phyloP scores from a whole-genome alignment of 495 filamentous ascomycete genomes.

The Podospora comata region DNA sequence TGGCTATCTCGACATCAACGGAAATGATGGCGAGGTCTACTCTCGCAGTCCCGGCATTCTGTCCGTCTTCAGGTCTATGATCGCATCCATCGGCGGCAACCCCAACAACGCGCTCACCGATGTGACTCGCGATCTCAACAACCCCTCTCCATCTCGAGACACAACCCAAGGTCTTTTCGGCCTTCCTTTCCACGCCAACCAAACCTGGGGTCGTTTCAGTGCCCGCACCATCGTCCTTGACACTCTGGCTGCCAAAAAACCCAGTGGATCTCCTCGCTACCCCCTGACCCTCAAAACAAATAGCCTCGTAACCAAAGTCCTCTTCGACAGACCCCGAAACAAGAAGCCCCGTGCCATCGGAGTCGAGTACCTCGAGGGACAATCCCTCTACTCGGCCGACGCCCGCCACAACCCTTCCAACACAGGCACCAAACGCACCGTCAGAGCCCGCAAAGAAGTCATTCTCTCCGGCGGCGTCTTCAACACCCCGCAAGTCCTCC shows the following conservation, averaged over 20 bases:
- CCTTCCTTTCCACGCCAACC: constrained; percentile 36
- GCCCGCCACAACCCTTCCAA: constrained; percentile 33
- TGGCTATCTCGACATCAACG: constrained; percentile 50
- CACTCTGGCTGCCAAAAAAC: constrained; percentile 46
- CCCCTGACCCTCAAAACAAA: constrained; percentile 54
- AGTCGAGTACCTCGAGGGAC: constrained; percentile 59
- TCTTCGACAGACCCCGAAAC: constrained; percentile 41
- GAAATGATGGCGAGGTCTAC: constrained; percentile 39
- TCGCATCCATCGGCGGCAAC: constrained; percentile 22
- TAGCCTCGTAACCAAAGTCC: constrained; percentile 55
- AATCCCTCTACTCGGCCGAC: constrained; percentile 56
- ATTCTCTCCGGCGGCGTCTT: constrained; percentile 42
- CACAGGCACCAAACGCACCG: constrained; percentile 6
- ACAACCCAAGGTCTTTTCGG: constrained; percentile 35
- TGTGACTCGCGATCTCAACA: constrained; percentile 49
- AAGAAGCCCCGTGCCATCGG: constrained; percentile 53
- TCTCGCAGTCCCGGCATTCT: constrained; percentile 34
- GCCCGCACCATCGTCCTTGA: constrained; percentile 44
- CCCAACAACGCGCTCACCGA: constrained; percentile 21
- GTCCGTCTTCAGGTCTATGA: constrained; percentile 35
- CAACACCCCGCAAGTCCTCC: constrained; percentile 46
- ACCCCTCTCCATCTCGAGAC: constrained; percentile 30
- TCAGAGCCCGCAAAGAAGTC: constrained; percentile 34
- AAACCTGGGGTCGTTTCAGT: constrained; percentile 32
- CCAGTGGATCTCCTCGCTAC: constrained; percentile 51